phyloP scores from a whole-genome alignment of 768 basidiomycete species.

The Kwoniella dendrophila region DNA sequence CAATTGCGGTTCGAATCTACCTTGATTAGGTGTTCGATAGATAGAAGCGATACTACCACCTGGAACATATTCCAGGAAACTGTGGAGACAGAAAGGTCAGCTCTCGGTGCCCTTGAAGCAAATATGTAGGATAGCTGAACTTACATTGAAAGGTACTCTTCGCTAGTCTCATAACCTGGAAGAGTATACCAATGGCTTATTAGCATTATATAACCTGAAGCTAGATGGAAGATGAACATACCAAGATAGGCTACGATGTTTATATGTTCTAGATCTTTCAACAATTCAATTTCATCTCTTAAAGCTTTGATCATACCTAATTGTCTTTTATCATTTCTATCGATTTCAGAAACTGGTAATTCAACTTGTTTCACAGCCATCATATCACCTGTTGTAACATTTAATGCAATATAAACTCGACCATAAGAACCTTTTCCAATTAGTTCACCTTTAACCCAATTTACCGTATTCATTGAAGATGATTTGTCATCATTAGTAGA shows the following conservation, averaged over 20 bases:
- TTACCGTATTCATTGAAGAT: slow-evolving; percentile 75
- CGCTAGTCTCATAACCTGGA: slow-evolving; percentile 69
- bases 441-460: slow-evolving; percentile 96
- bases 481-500: slow-evolving; percentile 32
- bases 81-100: slow-evolving; percentile 55
- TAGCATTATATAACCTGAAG: not conserved
- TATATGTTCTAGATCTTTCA: slow-evolving; percentile 94
- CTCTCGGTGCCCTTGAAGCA: not conserved
- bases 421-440: slow-evolving; percentile 98
- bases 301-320: slow-evolving; percentile 83
- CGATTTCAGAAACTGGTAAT: slow-evolving; percentile 84
- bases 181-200: not conserved
- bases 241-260: slow-evolving; percentile 97
- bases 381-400: slow-evolving; percentile 96
- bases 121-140: slow-evolving; percentile 50
- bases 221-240: slow-evolving; percentile 13
- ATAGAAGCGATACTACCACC: slow-evolving; percentile 90
- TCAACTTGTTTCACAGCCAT: slow-evolving; percentile 99
- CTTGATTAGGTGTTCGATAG: slow-evolving; percentile 72
- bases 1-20: slow-evolving; percentile 87
- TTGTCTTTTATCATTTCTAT: slow-evolving; percentile 85
- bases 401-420: slow-evolving; percentile 91
- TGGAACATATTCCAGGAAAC: slow-evolving; percentile 98
- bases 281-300: slow-evolving; percentile 89
- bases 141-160: slow-evolving; percentile 85